Evolutionary conservation across 352 stramenopile species (phyloP).

Genomic region (Phytophthora tubulina): DNA sequence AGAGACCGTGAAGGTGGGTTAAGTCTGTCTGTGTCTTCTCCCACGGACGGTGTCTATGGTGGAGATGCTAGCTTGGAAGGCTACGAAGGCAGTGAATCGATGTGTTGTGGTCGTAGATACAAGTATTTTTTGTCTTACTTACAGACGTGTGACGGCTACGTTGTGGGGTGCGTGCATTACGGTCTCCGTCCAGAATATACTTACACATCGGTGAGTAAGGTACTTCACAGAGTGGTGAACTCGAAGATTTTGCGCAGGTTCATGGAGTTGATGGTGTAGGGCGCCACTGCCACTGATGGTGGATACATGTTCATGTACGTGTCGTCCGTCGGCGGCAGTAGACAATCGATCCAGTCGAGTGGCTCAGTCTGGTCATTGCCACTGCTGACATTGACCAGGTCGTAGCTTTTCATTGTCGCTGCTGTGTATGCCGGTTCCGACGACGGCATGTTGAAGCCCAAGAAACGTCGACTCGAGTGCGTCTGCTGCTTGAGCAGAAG

Average conservation of each 20-base stretch:
- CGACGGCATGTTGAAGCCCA: slow-evolving; percentile 30
- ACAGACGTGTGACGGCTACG: slow-evolving; percentile 28
- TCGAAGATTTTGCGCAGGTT: slow-evolving; percentile 45
- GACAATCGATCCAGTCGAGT: slow-evolving; percentile 69
- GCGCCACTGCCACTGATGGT: slow-evolving; percentile 15
- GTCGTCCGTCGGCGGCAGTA: slow-evolving; percentile 55
- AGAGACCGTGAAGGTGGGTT: slow-evolving; percentile 15
- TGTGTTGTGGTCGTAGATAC: slow-evolving; percentile 19
- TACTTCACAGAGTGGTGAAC: slow-evolving; percentile 40
- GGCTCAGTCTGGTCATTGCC: slow-evolving; percentile 41
- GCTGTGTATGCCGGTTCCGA: slow-evolving; percentile 14
- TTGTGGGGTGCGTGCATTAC: slow-evolving; percentile 3
- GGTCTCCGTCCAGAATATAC: slow-evolving; percentile 20
- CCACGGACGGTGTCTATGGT: neutral
- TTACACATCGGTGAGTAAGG: slow-evolving; percentile 11
- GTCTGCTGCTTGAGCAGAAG: slow-evolving; percentile 44
- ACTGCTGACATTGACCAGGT: slow-evolving; percentile 4
- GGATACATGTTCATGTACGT: slow-evolving; percentile 56
- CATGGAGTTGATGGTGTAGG: slow-evolving; percentile 27
- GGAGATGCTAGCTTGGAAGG: neutral
- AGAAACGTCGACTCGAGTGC: slow-evolving; percentile 33
- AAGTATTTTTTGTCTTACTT: slow-evolving; percentile 35
- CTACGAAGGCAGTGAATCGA: neutral
- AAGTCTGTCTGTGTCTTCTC: slow-evolving; percentile 16
- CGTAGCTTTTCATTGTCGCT: slow-evolving; percentile 17